Base-by-base conservation (phyloP, 805 yeast species). In the Candida awuae region DNA sequence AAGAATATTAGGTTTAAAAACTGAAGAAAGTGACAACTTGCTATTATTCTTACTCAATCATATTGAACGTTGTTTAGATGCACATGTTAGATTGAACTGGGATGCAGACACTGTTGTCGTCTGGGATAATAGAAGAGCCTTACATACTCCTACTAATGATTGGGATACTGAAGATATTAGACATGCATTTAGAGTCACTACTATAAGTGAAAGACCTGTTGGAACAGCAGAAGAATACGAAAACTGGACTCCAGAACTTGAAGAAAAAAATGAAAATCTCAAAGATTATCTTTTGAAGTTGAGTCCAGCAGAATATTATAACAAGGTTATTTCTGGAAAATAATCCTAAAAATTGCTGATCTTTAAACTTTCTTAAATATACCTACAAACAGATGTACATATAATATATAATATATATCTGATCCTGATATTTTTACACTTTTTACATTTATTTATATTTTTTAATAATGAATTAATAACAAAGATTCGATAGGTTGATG, bases 41-140 rank as follows among this genome's bases (percentile, higher is more conserved):
- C 64, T 84, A 50, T 60, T 70, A 37, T 74, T 80, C 51, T 63
- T 84, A 49, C 70, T 68, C 50, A 59, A 63, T 37, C 77, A 75
- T 48, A 65, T 78, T 28, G 62, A 59, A 40, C 68, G 71, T 37
- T 61, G 62, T 46, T 71, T 70, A 41, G 86, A 80, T 55, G 66
- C 80, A 49, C 84, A 80, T 48, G 64, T 80, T 38, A 71, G 88
- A 54, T 84, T 84, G 33, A 68, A 59, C 39, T 83, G 86, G 83
- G 80, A 75, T 53, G 77, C 79, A 38, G 70, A 72, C 35, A 72
- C 86, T 1, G 80, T 83, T 37, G 84, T 78, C 15, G 59, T 80
- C 20, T 83, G 90, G 90, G 92, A 83, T 53, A 83, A 83, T 66
- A 75, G 92, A 56, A 66, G 80, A 53, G 71, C 77, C 8, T 61